phyloP scores from a whole-genome alignment of 371 early-diverging fungal genomes.

The Syncephalastrum monosporum region DNA sequence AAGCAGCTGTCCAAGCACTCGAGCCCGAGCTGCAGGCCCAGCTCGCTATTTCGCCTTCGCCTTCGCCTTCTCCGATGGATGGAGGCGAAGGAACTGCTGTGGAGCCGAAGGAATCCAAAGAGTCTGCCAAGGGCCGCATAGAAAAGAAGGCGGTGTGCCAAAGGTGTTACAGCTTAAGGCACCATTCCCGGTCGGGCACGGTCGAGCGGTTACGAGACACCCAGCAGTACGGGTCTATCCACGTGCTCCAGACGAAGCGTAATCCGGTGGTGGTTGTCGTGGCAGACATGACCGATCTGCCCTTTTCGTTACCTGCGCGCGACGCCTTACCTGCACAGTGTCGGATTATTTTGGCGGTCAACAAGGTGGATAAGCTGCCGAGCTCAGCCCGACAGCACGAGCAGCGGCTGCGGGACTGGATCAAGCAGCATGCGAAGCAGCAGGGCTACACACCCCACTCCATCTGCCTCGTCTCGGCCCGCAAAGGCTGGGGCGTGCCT shows the following conservation, averaged over 20 bases:
- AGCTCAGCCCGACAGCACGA: conserved; percentile 41
- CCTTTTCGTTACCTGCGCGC: conserved; percentile 52
- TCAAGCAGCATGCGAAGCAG: conserved; percentile 45
- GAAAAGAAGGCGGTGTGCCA: conserved; percentile 49
- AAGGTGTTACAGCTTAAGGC: conserved; percentile 55
- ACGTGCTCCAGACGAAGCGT: conserved; percentile 55
- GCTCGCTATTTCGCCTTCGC: conserved; percentile 8
- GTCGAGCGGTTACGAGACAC: conserved; percentile 44
- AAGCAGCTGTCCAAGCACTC: conserved; percentile 18
- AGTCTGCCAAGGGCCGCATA: conserved; percentile 5
- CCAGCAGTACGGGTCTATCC: conserved; percentile 54
- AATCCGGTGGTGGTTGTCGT: conserved; percentile 58
- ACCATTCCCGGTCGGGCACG: conserved; percentile 48
- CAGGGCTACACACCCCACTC: conserved; percentile 40
- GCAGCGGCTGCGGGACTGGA: conserved; percentile 57
- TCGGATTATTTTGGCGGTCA: conserved; percentile 61
- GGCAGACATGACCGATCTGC: conserved; percentile 66
- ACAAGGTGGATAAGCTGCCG: conserved; percentile 70
- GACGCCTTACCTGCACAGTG: conserved; percentile 34
- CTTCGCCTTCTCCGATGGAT: no score
- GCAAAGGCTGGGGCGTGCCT: conserved; percentile 58
- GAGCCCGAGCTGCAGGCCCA: conserved; percentile 35
- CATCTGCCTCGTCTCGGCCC: conserved; percentile 63
- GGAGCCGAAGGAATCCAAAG: not conserved
- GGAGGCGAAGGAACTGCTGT: conserved; percentile 13